Evolutionary conservation across 139 green algal species (phyloP).

Genomic region (Picochlorum sp.): DNA sequence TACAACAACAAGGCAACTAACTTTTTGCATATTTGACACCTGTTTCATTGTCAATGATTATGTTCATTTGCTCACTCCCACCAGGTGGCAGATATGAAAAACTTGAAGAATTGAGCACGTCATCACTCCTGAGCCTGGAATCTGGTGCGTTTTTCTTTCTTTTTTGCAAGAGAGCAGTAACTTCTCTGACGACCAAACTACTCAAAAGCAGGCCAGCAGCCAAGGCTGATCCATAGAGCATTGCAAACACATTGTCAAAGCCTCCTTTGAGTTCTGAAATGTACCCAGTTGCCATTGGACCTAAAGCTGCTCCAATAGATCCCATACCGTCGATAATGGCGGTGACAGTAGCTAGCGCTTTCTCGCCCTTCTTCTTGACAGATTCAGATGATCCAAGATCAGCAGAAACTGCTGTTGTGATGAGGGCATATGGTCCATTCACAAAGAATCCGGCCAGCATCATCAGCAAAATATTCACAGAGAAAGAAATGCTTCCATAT

Average conservation of each 20-base stretch:
- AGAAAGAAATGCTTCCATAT: slow-evolving; percentile 42
- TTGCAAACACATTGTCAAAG: slow-evolving; percentile 84
- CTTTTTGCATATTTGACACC: not conserved
- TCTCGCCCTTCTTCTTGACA: slow-evolving; percentile 55
- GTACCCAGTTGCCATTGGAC: slow-evolving; percentile 82
- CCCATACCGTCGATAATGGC: slow-evolving; percentile 98
- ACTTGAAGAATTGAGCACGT: slow-evolving; percentile 2
- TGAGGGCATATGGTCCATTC: slow-evolving; percentile 94
- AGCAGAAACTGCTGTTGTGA: slow-evolving; percentile 91
- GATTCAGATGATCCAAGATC: slow-evolving; percentile 81
- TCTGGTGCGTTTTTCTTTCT: not conserved
- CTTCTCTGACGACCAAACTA: slow-evolving; percentile 13
- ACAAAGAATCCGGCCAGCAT: slow-evolving; percentile 82
- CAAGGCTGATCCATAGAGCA: slow-evolving; percentile 69
- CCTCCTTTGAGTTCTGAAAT: slow-evolving; percentile 55
- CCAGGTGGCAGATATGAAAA: slow-evolving; percentile 9
- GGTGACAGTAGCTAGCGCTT: slow-evolving; percentile 89
- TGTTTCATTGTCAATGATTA: slow-evolving; percentile 15
- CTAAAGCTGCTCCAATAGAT: slow-evolving; percentile 81
- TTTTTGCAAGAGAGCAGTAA: not conserved
- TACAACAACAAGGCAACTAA: slow-evolving; percentile 15
- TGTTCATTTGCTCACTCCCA: not conserved
- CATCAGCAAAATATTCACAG: slow-evolving; percentile 78
- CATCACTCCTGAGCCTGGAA: not conserved
- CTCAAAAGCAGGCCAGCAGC: slow-evolving; percentile 39